Evolutionary conservation across 768 basidiomycete genomes (phyloP), one percentile per base, ranked within the genome.

Genomic region (Galerina sulciceps): DNA sequence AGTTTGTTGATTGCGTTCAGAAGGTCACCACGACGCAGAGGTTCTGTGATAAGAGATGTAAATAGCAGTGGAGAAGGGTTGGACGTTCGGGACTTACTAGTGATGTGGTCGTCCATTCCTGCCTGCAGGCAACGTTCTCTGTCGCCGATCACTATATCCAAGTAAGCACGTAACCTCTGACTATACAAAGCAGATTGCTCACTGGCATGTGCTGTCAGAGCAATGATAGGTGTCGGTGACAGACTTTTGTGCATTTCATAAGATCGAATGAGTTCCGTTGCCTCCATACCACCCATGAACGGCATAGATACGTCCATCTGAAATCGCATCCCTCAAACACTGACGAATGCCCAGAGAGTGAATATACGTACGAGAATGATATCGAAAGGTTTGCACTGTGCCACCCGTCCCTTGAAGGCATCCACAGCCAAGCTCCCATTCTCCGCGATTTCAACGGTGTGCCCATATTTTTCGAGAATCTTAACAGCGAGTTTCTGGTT

Each of bases 261-360:
- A 37, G 85, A 83, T 51, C 96, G 86, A 60, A 98, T 97, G 57
- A 93, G 79, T 63, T 94, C 90, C 0, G 97, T 99, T 1, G 96
- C 94, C 74, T 99, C 96, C 88, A 96, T 94, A 62, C 96, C 96
- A 49, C 96, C 95, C 94, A 99, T 98, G 75, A 96, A 90, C 6
- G 95, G 94, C 94, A 96, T 96, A 10, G 95, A 97, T 13, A 97
- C 90, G 67, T 98, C 96, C 96, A 98, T 98, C 92, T 96, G 60
- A 6, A 55, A 14, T 51, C 57, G n/a, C 20, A 2, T 8, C 52
- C 57, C 50, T 41, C 59, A 34, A 62, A 31, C 20, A 63, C 15
- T 11, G 8, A n/a, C 36, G 45, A 15, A 31, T 22, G 23, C 13
- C 9, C 14, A 31, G 10, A 40, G n/a, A 49, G 10, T 31, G 37